Evolutionary conservation across 2,329 filamentous ascomycete species (phyloP).

Genomic region (Neodidymelliopsis sp.): DNA sequence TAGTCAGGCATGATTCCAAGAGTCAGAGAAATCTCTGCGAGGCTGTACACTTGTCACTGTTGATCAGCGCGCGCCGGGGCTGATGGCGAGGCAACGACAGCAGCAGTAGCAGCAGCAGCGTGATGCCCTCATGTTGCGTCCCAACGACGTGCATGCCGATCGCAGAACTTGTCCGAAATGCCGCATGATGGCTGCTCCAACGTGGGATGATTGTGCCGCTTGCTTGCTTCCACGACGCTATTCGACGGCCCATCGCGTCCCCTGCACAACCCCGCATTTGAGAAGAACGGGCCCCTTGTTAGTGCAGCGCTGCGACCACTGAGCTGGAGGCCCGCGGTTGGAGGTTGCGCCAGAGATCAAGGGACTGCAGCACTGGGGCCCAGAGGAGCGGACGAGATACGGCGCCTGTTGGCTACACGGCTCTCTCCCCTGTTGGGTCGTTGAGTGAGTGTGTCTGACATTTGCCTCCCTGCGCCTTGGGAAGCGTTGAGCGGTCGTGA

Average conservation of each 20-base stretch:
- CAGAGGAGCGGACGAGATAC: slow-evolving; percentile 25
- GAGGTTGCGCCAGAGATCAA: slow-evolving; percentile 16
- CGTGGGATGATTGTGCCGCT: slow-evolving; percentile 29
- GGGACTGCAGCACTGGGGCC: slow-evolving; percentile 24
- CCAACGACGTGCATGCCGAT: slow-evolving; percentile 20
- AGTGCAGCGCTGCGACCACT: slow-evolving; percentile 27
- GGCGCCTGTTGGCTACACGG: slow-evolving; percentile 26
- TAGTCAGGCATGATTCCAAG: slow-evolving; percentile 9
- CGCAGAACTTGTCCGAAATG: slow-evolving; percentile 17
- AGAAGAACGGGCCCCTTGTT: slow-evolving; percentile 9
- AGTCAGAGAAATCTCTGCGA: slow-evolving; percentile 17
- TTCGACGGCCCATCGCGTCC: slow-evolving; percentile 8
- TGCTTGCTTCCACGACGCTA: slow-evolving; percentile 18
- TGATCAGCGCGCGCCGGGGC: slow-evolving; percentile 7
- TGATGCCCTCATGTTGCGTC: slow-evolving; percentile 27
- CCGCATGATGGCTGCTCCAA: slow-evolving; percentile 26
- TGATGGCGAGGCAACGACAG: slow-evolving; percentile 9
- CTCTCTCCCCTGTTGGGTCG: slow-evolving; percentile 18
- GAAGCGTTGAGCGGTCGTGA: slow-evolving; percentile 16
- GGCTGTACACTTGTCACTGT: slow-evolving; percentile 7
- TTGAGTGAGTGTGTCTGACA: slow-evolving; percentile 25
- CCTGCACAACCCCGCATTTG: slow-evolving; percentile 15
- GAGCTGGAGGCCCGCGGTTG: slow-evolving; percentile 15
- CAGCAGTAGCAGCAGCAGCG: slow-evolving; percentile 4
- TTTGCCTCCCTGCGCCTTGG: slow-evolving; percentile 23